These are phyloP conservation scores for Senecio squalidus DNA, from an alignment of 140 eudicot genomes.

Conservation along the genomic window DNA sequence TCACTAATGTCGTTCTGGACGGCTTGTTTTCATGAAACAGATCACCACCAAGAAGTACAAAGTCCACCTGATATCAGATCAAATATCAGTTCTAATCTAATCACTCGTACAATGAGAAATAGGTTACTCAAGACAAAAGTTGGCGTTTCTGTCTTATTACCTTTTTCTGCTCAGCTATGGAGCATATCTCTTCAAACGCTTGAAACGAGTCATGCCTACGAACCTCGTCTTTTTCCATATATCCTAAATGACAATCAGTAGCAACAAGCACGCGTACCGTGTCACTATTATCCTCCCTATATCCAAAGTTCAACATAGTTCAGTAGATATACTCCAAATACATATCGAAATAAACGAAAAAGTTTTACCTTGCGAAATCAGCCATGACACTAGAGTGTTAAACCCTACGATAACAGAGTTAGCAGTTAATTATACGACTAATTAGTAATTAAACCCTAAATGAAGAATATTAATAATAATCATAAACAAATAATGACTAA, in stretches of 20 bases:
- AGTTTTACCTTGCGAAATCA: too few species aligned
- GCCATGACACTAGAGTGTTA: too few species aligned
- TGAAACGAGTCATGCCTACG: constrained; percentile 92
- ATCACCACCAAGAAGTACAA: constrained; percentile 95
- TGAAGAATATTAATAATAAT: too few species aligned
- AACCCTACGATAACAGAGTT: too few species aligned
- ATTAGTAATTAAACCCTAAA: too few species aligned
- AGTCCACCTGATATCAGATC: constrained; percentile 67
- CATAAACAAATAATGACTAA: too few species aligned
- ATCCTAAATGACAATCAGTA: constrained; percentile 95
- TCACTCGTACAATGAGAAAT: too few species aligned
- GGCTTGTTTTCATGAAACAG: constrained; percentile 99
- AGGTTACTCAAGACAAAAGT: too few species aligned
- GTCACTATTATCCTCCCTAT: constrained; percentile 70
- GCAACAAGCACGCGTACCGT: constrained; percentile 87
- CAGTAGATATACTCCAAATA: too few species aligned
- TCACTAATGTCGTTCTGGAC: constrained; percentile 87
- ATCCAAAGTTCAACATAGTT: constrained; percentile 7
- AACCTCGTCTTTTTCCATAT: constrained; percentile 95
- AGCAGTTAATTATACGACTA: too few species aligned
- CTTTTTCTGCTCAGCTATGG: constrained; percentile 87
- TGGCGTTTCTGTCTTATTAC: too few species aligned
- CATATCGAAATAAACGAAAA: too few species aligned
- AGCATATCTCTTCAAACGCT: constrained; percentile 96
- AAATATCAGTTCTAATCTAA: constrained; percentile 3